Conservation (phyloP, 2,329 filamentous ascomycete genomes). For the Cladosporium sp. region DNA sequence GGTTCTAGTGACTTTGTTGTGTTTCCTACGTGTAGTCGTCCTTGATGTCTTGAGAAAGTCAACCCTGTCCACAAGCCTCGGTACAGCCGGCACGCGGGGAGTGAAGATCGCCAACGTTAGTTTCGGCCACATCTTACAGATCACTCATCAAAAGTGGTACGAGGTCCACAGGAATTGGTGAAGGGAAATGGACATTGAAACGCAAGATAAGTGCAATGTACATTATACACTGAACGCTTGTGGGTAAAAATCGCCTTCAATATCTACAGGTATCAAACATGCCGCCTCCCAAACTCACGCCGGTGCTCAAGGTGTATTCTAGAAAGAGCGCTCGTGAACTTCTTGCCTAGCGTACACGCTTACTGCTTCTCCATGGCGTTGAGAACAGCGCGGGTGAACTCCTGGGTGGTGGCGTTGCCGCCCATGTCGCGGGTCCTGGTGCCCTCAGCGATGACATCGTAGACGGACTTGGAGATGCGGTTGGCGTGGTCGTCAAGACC, state of each 20-base stretch:
- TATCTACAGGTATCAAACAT: conserved; percentile 13
- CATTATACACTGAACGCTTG: conserved; percentile 2
- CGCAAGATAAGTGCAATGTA: not conserved
- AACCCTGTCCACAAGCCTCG: not conserved
- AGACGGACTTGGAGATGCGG: conserved; percentile 87
- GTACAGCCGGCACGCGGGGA: not conserved
- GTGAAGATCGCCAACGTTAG: not conserved
- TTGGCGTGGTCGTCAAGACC: conserved; percentile 98
- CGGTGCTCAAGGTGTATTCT: not conserved
- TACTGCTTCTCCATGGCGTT: conserved; percentile 74
- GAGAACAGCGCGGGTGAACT: conserved; percentile 92
- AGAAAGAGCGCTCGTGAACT: conserved; percentile 9
- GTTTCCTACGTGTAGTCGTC: too few relatives aligned
- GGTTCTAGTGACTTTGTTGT: too few relatives aligned
- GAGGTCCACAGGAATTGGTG: too few relatives aligned
- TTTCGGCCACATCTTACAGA: not conserved
- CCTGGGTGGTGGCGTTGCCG: conserved; percentile 79
- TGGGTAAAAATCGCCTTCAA: not conserved
- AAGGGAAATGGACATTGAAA: too few relatives aligned
- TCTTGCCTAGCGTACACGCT: not conserved
- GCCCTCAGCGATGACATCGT: conserved; percentile 81
- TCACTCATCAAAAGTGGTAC: not conserved
- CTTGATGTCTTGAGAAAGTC: not conserved
- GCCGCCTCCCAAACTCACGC: not conserved
- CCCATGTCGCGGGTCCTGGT: conserved; percentile 93